These are phyloP conservation scores for Pseudopithomyces chartarum DNA, from an alignment of 2,329 filamentous ascomycete genomes.

Conservation along the genomic window DNA sequence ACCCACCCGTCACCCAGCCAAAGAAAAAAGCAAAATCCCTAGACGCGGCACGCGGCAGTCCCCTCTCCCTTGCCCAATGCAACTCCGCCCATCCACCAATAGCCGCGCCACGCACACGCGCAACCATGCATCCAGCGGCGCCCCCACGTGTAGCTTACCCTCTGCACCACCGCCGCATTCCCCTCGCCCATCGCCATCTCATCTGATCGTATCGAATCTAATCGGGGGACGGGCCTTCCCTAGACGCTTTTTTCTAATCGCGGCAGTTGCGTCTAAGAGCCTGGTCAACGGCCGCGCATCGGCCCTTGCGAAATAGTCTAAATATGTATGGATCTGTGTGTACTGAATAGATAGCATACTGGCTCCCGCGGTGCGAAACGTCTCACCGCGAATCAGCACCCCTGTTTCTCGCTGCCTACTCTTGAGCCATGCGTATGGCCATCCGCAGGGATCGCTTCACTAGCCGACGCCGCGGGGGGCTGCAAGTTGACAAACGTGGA, in stretches of 20 bases:
- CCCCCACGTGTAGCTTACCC: slow-evolving; percentile 2
- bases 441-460: too few species aligned
- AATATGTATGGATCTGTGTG: too few species aligned
- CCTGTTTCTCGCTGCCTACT: too few species aligned
- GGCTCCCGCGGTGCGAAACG: too few species aligned
- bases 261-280: neutral
- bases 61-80: neutral
- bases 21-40: slow-evolving; percentile 1
- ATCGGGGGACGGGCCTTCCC: neutral
- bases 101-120: neutral
- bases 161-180: neutral
- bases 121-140: neutral
- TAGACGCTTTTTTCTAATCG: too few species aligned
- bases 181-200: neutral
- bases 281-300: too few species aligned
- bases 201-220: neutral
- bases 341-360: too few species aligned
- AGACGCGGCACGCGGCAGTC: slow-evolving; percentile 5
- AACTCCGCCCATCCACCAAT: neutral
- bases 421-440: too few species aligned
- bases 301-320: too few species aligned
- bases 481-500: too few species aligned
- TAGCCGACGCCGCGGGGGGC: too few species aligned
- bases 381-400: too few species aligned
- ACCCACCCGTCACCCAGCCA: neutral